Evolutionary conservation across 441 rosid species (phyloP).

Genomic region (Isatis lusitanica): DNA sequence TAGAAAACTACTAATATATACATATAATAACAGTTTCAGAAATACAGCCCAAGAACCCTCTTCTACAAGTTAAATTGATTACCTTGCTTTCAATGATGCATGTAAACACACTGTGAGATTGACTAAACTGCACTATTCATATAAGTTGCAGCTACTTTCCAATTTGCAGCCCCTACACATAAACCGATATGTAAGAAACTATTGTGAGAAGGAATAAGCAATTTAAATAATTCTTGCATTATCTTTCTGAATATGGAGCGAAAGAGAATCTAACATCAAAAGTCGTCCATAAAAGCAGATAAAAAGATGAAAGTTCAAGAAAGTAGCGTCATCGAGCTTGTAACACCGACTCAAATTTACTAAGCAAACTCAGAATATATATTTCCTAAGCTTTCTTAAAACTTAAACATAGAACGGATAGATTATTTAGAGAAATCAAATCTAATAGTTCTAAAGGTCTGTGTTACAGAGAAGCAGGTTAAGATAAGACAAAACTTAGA

Average conservation of each 20-base stretch:
- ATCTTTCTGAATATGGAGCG: neutral
- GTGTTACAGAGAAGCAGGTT: neutral
- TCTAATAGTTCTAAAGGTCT: neutral
- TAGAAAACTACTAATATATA: conserved; percentile 6
- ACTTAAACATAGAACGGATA: neutral
- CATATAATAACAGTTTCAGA: neutral
- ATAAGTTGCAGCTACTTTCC: conserved; percentile 98
- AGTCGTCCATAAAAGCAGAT: neutral
- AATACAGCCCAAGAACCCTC: conserved; percentile 2
- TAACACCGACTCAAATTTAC: neutral
- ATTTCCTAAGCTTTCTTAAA: neutral
- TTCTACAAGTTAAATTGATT: conserved; percentile 23
- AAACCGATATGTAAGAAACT: neutral
- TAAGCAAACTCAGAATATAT: neutral
- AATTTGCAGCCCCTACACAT: conserved; percentile 88
- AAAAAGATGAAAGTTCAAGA: neutral
- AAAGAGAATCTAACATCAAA: conserved; percentile 13
- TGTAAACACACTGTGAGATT: conserved; percentile 90
- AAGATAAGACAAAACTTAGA: neutral
- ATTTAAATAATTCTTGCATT: neutral
- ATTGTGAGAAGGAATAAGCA: neutral
- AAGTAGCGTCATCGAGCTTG: conserved; percentile 6
- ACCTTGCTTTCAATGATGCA: conserved; percentile 82
- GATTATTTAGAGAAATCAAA: neutral
- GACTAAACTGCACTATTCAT: conserved; percentile 97